phyloP scores from a whole-genome alignment of 306 rosid genomes.

The Lupinus albus region DNA sequence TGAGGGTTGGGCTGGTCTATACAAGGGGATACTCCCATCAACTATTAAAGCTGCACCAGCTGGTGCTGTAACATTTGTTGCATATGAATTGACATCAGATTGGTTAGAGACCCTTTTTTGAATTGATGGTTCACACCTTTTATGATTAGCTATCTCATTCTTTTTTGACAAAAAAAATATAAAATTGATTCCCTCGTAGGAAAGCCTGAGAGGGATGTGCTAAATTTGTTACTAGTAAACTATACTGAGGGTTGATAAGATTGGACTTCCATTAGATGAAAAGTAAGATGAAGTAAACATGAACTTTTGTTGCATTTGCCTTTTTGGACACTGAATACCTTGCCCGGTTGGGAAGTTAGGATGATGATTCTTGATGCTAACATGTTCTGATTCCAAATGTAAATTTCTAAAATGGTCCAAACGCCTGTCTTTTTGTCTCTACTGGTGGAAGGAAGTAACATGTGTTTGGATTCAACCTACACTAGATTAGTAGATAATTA shows the following conservation, averaged over 20 bases:
- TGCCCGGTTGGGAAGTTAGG: background rate
- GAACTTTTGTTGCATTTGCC: background rate
- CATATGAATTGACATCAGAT: constrained; percentile 72
- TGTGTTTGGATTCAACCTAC: too few species aligned
- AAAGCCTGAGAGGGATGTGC: constrained; percentile 32
- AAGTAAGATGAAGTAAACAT: background rate
- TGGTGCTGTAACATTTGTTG: constrained; percentile 88
- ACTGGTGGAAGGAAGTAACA: too few species aligned
- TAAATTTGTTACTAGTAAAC: background rate
- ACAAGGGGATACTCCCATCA: constrained; percentile 88
- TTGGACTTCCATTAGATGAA: constrained; percentile 31
- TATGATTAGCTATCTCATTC: constrained; percentile 36
- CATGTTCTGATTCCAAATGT: background rate
- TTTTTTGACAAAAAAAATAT: constrained; percentile 34
- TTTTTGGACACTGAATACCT: background rate
- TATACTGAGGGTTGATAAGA: constrained; percentile 37
- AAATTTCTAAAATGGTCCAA: too few species aligned
- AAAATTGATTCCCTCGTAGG: constrained; percentile 38
- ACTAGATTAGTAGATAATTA: too few species aligned
- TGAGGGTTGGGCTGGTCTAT: constrained; percentile 91
- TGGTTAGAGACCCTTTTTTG: constrained; percentile 65
- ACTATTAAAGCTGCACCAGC: constrained; percentile 97
- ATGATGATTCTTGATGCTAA: background rate
- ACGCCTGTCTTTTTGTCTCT: too few species aligned
- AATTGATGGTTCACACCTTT: constrained; percentile 43